Conservation (phyloP, 1,284 basidiomycete species). For the Phellopilus nigrolimitatus region DNA sequence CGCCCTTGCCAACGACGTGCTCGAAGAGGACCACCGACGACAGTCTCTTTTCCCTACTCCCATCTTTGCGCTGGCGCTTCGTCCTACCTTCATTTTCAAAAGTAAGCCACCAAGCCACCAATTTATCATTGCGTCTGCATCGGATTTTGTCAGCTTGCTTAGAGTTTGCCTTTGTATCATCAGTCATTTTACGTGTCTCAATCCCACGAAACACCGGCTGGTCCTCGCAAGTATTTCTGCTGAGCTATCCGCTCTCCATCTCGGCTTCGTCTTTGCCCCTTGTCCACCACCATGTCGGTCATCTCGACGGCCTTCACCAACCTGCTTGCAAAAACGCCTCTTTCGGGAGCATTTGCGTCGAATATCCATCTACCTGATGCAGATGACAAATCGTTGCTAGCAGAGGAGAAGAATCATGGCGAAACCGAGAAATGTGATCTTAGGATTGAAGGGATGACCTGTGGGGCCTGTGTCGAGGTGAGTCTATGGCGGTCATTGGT, state of each 20-base stretch:
- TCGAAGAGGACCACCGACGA: too few species aligned
- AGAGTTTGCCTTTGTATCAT: not conserved
- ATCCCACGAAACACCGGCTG: not conserved
- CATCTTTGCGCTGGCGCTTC: not conserved
- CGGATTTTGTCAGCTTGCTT: not conserved
- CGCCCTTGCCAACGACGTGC: too few species aligned
- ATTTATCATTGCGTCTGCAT: not conserved
- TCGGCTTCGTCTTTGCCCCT: not conserved
- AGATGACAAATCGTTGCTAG: constrained; percentile 34
- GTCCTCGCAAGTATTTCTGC: not conserved
- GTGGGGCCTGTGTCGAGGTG: constrained; percentile 86
- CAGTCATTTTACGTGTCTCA: not conserved
- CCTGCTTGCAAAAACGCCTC: constrained; percentile 18
- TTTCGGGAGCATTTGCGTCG: constrained; percentile 16
- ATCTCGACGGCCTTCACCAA: constrained; percentile 15
- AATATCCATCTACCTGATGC: constrained; percentile 27
- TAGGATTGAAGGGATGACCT: constrained; percentile 88
- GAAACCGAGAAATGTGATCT: constrained; percentile 57
- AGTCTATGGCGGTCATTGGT: constrained; percentile 25
- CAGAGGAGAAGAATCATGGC: constrained; percentile 25
- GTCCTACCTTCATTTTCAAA: not conserved
- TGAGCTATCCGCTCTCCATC: not conserved
- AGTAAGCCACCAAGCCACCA: not conserved
- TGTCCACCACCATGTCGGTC: constrained; percentile 8
- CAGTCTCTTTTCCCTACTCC: not conserved